Evolutionary conservation across 352 stramenopile species (phyloP), one percentile per base, ranked within the genome.

Genomic region (Thraustochytrium sp.): DNA sequence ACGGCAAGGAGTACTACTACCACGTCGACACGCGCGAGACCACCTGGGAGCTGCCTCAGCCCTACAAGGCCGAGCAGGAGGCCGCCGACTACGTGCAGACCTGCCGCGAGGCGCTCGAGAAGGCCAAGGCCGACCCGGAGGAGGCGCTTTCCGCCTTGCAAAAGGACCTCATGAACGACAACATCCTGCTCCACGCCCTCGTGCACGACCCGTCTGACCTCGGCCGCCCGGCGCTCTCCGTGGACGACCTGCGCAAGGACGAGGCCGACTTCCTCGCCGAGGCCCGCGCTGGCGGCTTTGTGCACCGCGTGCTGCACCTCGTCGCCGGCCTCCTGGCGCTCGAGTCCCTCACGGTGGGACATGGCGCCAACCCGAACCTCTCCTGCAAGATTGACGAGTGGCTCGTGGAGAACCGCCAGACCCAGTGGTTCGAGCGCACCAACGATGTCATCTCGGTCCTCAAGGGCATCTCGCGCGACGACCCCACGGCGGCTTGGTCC

Each of bases 1-100:
- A 68, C 26, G 68, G 68, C 46, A 37, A 51, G 2, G 68, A 36
- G 59, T 84, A 84, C 61, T 84, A 84, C 44, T 84, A 84, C 61
- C 75, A 84, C 59, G 31, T 23, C 21, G 55, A 84, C 8, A 84
- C 75, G 26, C 75, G 75, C 59, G 75, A 83, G 37, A 84, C 55
- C 21, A 80, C 75, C 26, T 84, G 75, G 75, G 75, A 76, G 23
- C 11, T 26, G n/a, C 75, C 75, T 0, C 63, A 83, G 34, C 29
- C 18, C 1, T 16, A 55, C 23, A 53, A 46, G 37, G 53, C 48
- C 18, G 44, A 63, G 16, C 44, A 44, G 3, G 46, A 61, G 51
- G 42, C 13, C 9, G 63, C 26, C 16, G 23, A 34, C 16, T 36
- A 80, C 2, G 44, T 80, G 34, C 44, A 61, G 31, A 16, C 76